A percentile compares a stretch with the other conserved stretches of the same genome.
Evolutionary conservation across 208 protist species (phyloP).

Genomic region (Trypanosoma scelopori): DNA sequence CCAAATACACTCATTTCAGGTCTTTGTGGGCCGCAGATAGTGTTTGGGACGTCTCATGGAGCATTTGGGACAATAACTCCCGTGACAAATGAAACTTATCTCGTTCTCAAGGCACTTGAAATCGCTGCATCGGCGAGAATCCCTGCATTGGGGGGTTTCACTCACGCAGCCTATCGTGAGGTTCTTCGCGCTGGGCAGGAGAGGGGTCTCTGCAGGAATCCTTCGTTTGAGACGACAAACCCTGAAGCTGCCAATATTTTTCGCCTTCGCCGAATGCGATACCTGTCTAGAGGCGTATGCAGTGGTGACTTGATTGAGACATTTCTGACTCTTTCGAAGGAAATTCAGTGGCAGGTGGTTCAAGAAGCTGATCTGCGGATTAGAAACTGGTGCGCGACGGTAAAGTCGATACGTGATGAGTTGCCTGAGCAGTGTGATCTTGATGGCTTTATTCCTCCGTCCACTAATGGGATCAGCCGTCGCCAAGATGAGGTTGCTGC

Average conservation of each 20-base stretch:
- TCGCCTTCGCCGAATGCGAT: constrained; percentile 12
- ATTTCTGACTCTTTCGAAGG: constrained; percentile 29
- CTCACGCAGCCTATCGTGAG: constrained; percentile 45
- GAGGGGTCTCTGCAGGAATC: constrained; percentile 41
- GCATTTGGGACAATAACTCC: constrained; percentile 75
- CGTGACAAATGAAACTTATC: constrained; percentile 41
- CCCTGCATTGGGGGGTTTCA: constrained; percentile 36
- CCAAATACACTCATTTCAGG: constrained; percentile 38
- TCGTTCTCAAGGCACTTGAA: constrained; percentile 58
- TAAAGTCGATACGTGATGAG: constrained; percentile 11
- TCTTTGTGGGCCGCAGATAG: constrained; percentile 51
- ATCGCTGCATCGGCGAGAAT: constrained; percentile 30
- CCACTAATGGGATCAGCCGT: background rate
- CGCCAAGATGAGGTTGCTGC: background rate
- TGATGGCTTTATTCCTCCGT: background rate
- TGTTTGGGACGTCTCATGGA: constrained; percentile 74
- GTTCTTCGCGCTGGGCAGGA: constrained; percentile 52
- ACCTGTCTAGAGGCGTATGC: constrained; percentile 24
- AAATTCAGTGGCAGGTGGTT: constrained; percentile 4
- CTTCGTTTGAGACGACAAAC: constrained; percentile 35
- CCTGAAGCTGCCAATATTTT: constrained; percentile 15
- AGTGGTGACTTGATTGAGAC: constrained; percentile 55
- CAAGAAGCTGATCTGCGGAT: background rate
- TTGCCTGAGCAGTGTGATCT: constrained; percentile 18
- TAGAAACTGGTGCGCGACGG: background rate